Base-by-base conservation (phyloP, 805 yeast genomes). In the Zygosaccharomyces bailii region DNA sequence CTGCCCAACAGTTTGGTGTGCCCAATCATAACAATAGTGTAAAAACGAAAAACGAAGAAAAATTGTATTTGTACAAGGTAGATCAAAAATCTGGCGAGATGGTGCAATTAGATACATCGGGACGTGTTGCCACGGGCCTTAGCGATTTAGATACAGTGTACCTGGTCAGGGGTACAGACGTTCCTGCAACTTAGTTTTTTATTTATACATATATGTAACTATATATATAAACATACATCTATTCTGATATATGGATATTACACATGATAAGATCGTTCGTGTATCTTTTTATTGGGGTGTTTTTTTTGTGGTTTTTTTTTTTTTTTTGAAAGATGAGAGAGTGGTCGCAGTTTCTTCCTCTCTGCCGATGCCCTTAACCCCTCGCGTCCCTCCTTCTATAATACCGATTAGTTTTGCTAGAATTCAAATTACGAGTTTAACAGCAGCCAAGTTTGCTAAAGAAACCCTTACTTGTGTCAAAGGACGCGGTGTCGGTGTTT, bases 371-470 rank as follows among this genome's bases (percentile, higher is more conserved):
- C 30, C 30, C 30, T 10, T 10, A 6, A n/a, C 16, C 13, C 14
- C 13, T 27, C 5, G 9, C 25, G 14, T 8, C n/a, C 25, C 19
- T 20, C 25, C 17, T 5, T 37, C 40, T 37, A 37, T 37, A 37
- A 25, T 24, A 37, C 30, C 40, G 9, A 37, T 35, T 16, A 17
- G 31, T 27, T 27, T 27, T 31, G 11, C 29, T 18, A 21, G 23
- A 23, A 21, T 36, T 21, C 25, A 9, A 21, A 21, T 21, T 21
- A 21, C 5, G 25, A 23, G 20, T 45, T n/a, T 46, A 64, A 48
- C 69, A 65, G 49, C 69, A 65, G 7, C 63, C 68, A 18, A 65
- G 38, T 42, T 61, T 65, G 18, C 62, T 49, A 44, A 63, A 64
- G 51, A 60, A 64, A 7, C 69, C 69, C 32, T 59, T 61, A 13